phyloP scores from a whole-genome alignment of 768 basidiomycete species.

The Clitopilus hobsonii region DNA sequence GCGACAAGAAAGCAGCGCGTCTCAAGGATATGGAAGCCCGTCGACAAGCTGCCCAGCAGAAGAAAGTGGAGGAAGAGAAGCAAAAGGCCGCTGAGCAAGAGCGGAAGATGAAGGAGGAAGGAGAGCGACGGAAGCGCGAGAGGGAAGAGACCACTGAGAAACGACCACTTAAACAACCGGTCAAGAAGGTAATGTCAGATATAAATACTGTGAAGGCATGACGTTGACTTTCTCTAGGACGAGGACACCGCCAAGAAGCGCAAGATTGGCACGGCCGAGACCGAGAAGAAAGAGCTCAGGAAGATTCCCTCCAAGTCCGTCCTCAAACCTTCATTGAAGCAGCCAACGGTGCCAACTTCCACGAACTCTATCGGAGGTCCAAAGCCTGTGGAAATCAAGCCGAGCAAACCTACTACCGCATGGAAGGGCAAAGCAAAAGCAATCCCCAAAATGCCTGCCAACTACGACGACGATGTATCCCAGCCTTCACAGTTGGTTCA shows the following conservation, averaged over 20 bases:
- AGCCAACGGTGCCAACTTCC: slow-evolving; percentile 29
- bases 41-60: slow-evolving; percentile 63
- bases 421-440: slow-evolving; percentile 49
- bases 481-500: slow-evolving; percentile 64
- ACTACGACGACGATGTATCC: slow-evolving; percentile 44
- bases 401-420: slow-evolving; percentile 22
- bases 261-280: slow-evolving; percentile 46
- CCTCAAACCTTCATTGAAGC: slow-evolving; percentile 38
- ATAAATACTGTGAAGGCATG: not conserved
- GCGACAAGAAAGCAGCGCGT: slow-evolving; percentile 70
- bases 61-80: slow-evolving; percentile 79
- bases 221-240: no score
- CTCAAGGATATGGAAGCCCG: slow-evolving; percentile 81
- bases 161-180: slow-evolving; percentile 45
- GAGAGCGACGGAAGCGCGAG: slow-evolving; percentile 77
- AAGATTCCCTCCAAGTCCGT: slow-evolving; percentile 53
- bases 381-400: slow-evolving; percentile 30
- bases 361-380: slow-evolving; percentile 6
- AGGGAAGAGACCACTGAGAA: slow-evolving; percentile 75
- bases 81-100: slow-evolving; percentile 60
- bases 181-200: slow-evolving; percentile 49
- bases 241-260: slow-evolving; percentile 74
- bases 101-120: slow-evolving; percentile 65
- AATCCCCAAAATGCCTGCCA: slow-evolving; percentile 18
- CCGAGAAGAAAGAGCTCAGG: slow-evolving; percentile 56